phyloP scores from a whole-genome alignment of 2,329 filamentous ascomycete species.

The Aspergillus tamarii region DNA sequence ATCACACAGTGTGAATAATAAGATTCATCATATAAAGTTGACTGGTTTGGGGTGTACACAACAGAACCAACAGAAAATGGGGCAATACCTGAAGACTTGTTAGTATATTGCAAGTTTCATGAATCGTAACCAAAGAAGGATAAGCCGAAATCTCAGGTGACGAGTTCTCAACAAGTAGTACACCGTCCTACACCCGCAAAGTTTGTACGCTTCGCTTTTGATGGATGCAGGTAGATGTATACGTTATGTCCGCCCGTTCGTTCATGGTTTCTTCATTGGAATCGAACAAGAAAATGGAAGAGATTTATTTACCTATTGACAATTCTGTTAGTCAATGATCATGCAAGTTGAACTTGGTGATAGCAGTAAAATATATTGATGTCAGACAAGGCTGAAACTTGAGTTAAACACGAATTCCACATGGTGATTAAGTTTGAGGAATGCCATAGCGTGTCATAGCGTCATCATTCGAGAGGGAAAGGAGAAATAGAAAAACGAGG shows the following conservation, averaged over 20 bases:
- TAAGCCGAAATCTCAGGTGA: conserved; percentile 57
- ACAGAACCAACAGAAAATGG: conserved; percentile 16
- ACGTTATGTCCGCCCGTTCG: conserved; percentile 71
- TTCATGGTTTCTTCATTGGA: conserved; percentile 66
- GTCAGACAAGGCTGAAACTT: conserved; percentile 75
- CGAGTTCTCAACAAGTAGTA: conserved; percentile 70
- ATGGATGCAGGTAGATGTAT: conserved; percentile 55
- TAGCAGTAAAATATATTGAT: conserved; percentile 17
- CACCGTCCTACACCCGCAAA: conserved; percentile 58
- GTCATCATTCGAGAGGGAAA: conserved; percentile 59
- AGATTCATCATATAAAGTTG: conserved; percentile 63
- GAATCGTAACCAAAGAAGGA: conserved; percentile 30
- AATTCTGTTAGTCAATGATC: conserved; percentile 34
- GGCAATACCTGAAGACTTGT: conserved; percentile 33
- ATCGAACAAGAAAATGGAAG: conserved; percentile 19
- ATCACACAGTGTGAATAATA: conserved; percentile 73
- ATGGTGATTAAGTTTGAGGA: conserved; percentile 68
- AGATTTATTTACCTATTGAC: conserved; percentile 37
- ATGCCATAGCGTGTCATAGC: conserved; percentile 67
- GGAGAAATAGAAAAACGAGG: conserved; percentile 6
- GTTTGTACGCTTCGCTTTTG: conserved; percentile 66
- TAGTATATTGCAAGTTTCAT: conserved; percentile 22
- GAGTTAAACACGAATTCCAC: conserved; percentile 62
- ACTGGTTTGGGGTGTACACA: conserved; percentile 24
- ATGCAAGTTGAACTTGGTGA: conserved; percentile 20